Conservation (phyloP, 345 rosid species). For the Brassica rapa region DNA sequence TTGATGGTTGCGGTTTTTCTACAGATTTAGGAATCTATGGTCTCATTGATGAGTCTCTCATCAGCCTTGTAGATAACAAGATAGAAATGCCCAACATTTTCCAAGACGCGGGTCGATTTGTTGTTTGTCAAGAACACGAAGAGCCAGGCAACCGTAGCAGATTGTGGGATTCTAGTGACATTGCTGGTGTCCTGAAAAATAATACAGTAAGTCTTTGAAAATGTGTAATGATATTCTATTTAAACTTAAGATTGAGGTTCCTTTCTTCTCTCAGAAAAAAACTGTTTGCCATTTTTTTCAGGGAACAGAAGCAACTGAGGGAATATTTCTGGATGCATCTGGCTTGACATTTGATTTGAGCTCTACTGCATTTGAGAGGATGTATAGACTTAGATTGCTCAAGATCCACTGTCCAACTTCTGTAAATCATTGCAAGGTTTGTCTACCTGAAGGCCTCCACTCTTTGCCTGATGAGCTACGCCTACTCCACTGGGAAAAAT, state of each 20-base stretch:
- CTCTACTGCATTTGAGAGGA: slow-evolving; percentile 27
- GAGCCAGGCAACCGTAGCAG: slow-evolving; percentile 35
- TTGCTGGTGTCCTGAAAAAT: slow-evolving; percentile 23
- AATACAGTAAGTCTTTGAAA: slow-evolving; percentile 22
- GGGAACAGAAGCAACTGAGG: slow-evolving; percentile 40
- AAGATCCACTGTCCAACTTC: slow-evolving; percentile 10
- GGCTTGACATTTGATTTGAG: slow-evolving; percentile 11
- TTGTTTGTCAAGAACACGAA: slow-evolving; percentile 17
- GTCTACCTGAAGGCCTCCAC: not conserved
- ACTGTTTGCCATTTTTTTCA: slow-evolving; percentile 5
- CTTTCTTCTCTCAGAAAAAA: not conserved
- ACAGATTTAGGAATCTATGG: slow-evolving; percentile 21
- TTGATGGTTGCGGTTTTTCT: slow-evolving; percentile 23
- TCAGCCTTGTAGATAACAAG: not conserved
- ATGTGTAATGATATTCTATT: not conserved
- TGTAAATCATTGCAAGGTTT: not conserved
- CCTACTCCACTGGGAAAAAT: slow-evolving; percentile 32
- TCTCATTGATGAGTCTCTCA: slow-evolving; percentile 42
- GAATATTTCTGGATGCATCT: slow-evolving; percentile 30
- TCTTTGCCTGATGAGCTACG: slow-evolving; percentile 33
- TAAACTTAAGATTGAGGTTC: not conserved
- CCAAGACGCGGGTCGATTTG: slow-evolving; percentile 37
- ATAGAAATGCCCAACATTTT: slow-evolving; percentile 39
- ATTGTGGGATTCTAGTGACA: slow-evolving; percentile 38
- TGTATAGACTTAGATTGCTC: slow-evolving; percentile 31